Base-by-base conservation (phyloP, 768 basidiomycete species). In the Phaeotremella skinneri region DNA sequence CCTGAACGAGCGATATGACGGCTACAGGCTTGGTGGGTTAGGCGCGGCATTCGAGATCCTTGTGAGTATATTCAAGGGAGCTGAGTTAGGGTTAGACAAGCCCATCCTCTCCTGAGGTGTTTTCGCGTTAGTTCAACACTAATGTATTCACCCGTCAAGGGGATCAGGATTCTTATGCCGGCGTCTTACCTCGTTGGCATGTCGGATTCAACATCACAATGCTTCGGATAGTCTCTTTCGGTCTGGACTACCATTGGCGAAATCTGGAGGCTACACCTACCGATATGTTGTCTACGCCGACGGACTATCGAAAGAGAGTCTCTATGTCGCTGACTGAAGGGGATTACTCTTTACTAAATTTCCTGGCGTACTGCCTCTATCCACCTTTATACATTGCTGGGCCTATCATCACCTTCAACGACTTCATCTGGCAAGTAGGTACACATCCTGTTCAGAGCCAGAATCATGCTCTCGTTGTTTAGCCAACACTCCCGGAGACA, bases 191-290 rank as follows among this genome's bases (percentile, higher is more conserved):
- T 11, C 82, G 91, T 20, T 99, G 96, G 96, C 85, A 97, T 65
- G 81, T 98, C 67, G 84, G 80, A 66, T 98, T 94, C 81, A 98
- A 98, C 75, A 91, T 98, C 66, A 91, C 92, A 2, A 93, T 93
- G 88, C 81, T 98, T 41, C 85, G 94, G 30, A 81, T 97, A 14
- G 82, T 99, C 4, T 93, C 92, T 0, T 99, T 91, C 80, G 88
- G 85, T 61, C 85, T 94, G 84, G 96, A 99, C 73, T 87, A 87
- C 70, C 85, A 90, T 67, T 98, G 93, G 93, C 37, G 56, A 34
- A 56, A 61, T 84, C 89, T 26, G 26, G 25, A 25, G 21, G 26
- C 30, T n/a, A 50, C 55, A 29, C 4, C 49, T 26, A 3, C 37
- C 17, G 65, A 63, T 30, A 67, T 66, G n/a, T 48, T 52, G 26